Base-by-base conservation (phyloP, 2,329 filamentous ascomycete genomes). In the Neoarthrinium moseri region DNA sequence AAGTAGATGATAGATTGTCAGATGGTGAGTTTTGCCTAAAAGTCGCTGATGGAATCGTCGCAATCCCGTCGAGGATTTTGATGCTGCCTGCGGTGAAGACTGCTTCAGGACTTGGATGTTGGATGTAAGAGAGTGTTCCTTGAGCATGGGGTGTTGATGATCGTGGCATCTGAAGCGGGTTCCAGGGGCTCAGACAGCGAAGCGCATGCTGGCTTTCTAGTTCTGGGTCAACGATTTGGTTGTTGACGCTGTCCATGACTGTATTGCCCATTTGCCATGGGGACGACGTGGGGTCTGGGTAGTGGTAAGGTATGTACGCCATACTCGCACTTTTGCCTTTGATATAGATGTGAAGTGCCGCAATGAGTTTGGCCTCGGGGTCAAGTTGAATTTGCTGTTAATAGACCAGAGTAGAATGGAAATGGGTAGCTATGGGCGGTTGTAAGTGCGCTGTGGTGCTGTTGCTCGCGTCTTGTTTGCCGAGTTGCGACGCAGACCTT, bases 1-100 rank as follows among this genome's bases (percentile, higher is more conserved):
- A 65, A 1, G 61, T 61, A 18, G 68, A 68, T 4, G 66, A 63
- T 13, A 61, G 59, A 22, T 66, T 60, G 11, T 65, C 71, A 11
- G 65, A 64, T 6, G 70, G 67, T 6, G 69, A 70, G 23, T 52
- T 56, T 33, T 63, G 61, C 51, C 52, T 49, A 24, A 50, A 51
- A 42, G 46, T 47, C 26, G 33, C 37, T 17, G 45, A 57, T 33
- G 51, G 53, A 20, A 56, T 51, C 40, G 51, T 46, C 10, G 54
- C 7, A 8, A 55, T 44, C 22, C 48, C 50, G 21, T 49, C 46
- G 17, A 44, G 22, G 46, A 34, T 45, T 49, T 54, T 38, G 20
- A 46, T 21, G 20, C 47, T 24, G n/a, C 47, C 45, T 4, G 51
- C 49, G 20, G 56, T 34, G 18, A 56, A 22, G 22, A 51, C 38